Evolutionary conservation across 2,329 filamentous ascomycete species (phyloP).

Genomic region (Trichoderma cornu-damae): DNA sequence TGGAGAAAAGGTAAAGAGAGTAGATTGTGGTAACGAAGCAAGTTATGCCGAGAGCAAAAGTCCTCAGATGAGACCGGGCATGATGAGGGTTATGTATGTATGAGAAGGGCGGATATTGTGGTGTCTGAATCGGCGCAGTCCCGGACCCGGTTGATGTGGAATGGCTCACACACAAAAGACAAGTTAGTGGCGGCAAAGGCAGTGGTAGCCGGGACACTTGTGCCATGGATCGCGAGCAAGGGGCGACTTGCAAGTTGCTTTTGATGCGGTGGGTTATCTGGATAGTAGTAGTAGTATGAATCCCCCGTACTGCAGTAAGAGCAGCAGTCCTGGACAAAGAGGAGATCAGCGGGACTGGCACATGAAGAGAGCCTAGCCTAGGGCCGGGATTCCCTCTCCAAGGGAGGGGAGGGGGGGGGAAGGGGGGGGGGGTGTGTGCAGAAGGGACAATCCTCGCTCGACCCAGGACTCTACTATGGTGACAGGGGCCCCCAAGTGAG

Average conservation of each 20-base stretch:
- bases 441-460: constrained; percentile 1
- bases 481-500: constrained; percentile 16
- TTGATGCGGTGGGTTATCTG: constrained; percentile 19
- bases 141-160: constrained; percentile 18
- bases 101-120: constrained; percentile 17
- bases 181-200: constrained; percentile 18
- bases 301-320: constrained; percentile 17
- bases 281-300: no score
- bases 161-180: constrained; percentile 13
- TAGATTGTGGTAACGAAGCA: constrained; percentile 10
- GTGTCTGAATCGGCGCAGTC: constrained; percentile 16
- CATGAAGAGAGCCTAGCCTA: constrained; percentile 18
- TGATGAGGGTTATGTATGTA: constrained; percentile 27
- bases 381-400: constrained; percentile 11
- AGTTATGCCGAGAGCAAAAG: constrained; percentile 13
- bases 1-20: neutral
- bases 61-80: constrained; percentile 18
- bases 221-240: constrained; percentile 18
- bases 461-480: constrained; percentile 12
- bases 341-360: constrained; percentile 20
- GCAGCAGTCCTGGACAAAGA: constrained; percentile 14
- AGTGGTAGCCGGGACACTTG: constrained; percentile 18
- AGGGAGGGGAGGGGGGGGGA: constrained; percentile 9
- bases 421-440: constrained; percentile 12
- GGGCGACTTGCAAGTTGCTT: constrained; percentile 11